phyloP scores from a whole-genome alignment of 345 rosid species.

The Populus deltoides region DNA sequence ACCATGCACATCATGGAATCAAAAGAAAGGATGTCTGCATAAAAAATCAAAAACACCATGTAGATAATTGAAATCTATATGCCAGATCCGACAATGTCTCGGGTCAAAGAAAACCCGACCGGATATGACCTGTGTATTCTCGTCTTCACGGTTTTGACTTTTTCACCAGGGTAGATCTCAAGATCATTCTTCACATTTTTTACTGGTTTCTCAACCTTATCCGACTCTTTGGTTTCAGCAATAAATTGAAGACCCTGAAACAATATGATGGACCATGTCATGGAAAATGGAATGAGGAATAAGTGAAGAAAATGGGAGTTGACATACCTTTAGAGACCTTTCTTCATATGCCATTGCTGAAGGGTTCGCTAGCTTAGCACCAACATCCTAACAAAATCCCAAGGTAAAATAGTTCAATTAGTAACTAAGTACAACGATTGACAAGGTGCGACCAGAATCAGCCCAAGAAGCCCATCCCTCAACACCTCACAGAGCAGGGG shows the following conservation, averaged over 20 bases:
- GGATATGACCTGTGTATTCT: conserved; percentile 70
- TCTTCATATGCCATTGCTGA: conserved; percentile 43
- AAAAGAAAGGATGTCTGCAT: neutral
- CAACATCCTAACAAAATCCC: conserved; percentile 43
- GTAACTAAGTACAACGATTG: neutral
- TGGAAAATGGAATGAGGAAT: conserved; percentile 1
- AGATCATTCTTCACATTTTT: conserved; percentile 18
- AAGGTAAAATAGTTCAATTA: conserved; percentile 14
- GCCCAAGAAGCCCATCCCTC: neutral
- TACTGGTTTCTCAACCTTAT: conserved; percentile 26
- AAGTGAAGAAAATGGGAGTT: neutral
- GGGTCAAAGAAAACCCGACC: conserved; percentile 61
- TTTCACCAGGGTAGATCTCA: conserved; percentile 25
- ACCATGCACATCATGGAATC: neutral
- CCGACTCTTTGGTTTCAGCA: conserved; percentile 41
- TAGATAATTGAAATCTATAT: neutral
- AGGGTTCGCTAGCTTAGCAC: conserved; percentile 45
- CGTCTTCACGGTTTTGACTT: conserved; percentile 24
- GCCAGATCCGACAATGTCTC: conserved; percentile 23
- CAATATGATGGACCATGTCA: conserved; percentile 8
- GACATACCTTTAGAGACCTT: conserved; percentile 46
- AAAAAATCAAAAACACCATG: neutral
- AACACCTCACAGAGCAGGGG: neutral
- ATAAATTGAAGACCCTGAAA: conserved; percentile 81
- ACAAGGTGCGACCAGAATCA: neutral